A percentile compares a stretch with the other conserved stretches of the same genome.
Evolutionary conservation across 768 basidiomycete genomes (phyloP).

Genomic region (Boletus barrowsii): DNA sequence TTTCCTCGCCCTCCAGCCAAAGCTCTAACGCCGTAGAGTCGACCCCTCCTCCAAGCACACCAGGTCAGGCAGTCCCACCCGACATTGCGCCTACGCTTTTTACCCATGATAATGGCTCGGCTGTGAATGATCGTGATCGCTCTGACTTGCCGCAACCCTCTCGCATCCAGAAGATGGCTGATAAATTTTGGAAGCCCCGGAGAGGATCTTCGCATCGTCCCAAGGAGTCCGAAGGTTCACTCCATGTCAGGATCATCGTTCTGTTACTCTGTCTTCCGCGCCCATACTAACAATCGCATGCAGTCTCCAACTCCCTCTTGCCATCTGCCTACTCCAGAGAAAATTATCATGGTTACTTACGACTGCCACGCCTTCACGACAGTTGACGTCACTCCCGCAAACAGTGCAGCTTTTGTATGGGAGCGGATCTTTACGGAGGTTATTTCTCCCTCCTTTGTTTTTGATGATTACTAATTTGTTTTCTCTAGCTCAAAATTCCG

Average conservation of each 20-base stretch:
- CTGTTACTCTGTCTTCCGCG: constrained; percentile 1
- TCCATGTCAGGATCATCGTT: constrained; percentile 14
- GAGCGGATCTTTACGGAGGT: constrained; percentile 83
- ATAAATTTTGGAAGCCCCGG: constrained; percentile 25
- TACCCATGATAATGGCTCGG: constrained; percentile 35
- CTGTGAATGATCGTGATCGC: constrained; percentile 32
- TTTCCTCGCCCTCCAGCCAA: constrained; percentile 68
- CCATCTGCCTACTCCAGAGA: constrained; percentile 30
- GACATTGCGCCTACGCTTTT: constrained; percentile 39
- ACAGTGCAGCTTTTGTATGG: constrained; percentile 64
- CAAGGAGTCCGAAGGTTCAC: constrained; percentile 27
- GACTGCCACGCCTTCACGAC: constrained; percentile 74
- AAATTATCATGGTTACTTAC: constrained; percentile 62
- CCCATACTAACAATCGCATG: constrained; percentile 12
- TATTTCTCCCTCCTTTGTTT: constrained; percentile 16
- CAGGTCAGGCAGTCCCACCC: constrained; percentile 46
- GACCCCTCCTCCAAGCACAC: constrained; percentile 70
- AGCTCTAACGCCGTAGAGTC: constrained; percentile 62
- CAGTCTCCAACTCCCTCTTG: constrained; percentile 32
- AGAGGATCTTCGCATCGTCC: constrained; percentile 30
- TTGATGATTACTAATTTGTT: neutral
- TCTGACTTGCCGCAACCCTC: constrained; percentile 26
- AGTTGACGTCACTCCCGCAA: constrained; percentile 68
- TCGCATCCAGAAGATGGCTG: constrained; percentile 34
- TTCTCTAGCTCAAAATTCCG: constrained; percentile 64